Base-by-base conservation (phyloP, 164 flowering plant species). In the Kalanchoe fedtschenkoi region DNA sequence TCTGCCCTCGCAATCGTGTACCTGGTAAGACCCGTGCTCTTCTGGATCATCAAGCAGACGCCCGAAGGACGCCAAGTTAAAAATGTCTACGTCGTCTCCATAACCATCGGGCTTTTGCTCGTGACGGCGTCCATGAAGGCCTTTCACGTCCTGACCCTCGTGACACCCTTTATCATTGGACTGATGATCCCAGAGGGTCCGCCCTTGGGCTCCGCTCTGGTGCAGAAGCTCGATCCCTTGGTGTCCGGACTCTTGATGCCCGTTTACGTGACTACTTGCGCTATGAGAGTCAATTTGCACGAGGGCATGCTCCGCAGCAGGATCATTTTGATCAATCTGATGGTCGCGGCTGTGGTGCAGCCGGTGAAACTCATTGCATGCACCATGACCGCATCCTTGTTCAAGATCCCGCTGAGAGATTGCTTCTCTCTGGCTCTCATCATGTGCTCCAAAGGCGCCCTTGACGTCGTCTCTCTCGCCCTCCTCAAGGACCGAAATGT, bases 181-280 rank as follows among this genome's bases (percentile, higher is more conserved):
- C 53, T 81, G 62, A 68, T 70, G 3, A 47, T 78, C 7, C 85
- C 88, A 0, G 76, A 71, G 34, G 88, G 88, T 0, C 82, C 84
- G 0, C 84, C 83, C 0, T 44, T 80, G 21, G 86, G 81, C 3
- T 47, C 78, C 0, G 61, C 78, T 13, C 5, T 83, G 13, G 69
- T 63, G 2, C 62, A 71, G 1, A 83, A 72, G 71, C 66, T 77
- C 3, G 80, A 81, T 17, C 16, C 54, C 2, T 16, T 79, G 2
- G 64, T 64, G 5, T 58, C 72, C 0, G 70, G 58, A 6, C 1
- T 75, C 19, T 28, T 77, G 4, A 1, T 77, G 44, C 79, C 84
- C 0, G 0, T 76, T 0, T 69, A 58, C 33, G 60, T 72, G 1
- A 55, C 69, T 2, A 35, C 46, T 0, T 2, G 33, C 17, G 70